These are phyloP conservation scores for Nemania abortiva DNA, from an alignment of 2,329 filamentous ascomycete genomes.

Conservation along the genomic window DNA sequence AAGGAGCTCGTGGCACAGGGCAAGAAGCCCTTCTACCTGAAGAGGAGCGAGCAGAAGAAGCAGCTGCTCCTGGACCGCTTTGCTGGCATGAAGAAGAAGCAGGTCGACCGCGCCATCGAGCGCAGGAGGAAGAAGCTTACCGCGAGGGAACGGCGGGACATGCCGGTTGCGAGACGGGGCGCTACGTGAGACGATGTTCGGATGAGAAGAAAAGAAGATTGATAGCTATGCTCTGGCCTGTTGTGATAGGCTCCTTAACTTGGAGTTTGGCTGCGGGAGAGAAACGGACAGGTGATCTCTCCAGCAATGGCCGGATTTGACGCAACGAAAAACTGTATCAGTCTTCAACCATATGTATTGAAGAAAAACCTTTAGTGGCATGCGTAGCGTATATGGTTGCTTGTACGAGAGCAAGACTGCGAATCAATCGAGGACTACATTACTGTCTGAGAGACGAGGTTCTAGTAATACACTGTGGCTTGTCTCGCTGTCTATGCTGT, in stretches of 20 bases:
- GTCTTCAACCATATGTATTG: background rate
- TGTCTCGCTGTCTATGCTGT: background rate
- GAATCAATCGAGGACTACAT: constrained; percentile 15
- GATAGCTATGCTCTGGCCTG: background rate
- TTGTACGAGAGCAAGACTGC: background rate
- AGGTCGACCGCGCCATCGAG: constrained; percentile 87
- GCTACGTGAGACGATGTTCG: constrained; percentile 9
- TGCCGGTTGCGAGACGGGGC: constrained; percentile 67
- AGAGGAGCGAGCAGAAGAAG: constrained; percentile 93
- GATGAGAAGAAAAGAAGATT: background rate
- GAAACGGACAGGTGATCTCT: no score
- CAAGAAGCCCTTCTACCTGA: constrained; percentile 93
- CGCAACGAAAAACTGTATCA: background rate
- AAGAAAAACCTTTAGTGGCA: background rate
- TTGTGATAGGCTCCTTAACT: background rate
- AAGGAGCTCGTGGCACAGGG: constrained; percentile 87
- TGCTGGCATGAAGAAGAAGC: constrained; percentile 83
- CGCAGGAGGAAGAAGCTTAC: constrained; percentile 90
- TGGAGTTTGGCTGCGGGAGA: background rate
- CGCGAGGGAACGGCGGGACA: constrained; percentile 83
- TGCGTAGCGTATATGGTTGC: background rate
- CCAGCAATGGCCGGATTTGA: background rate
- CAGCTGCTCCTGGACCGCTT: constrained; percentile 82
- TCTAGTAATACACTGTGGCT: constrained; percentile 10
- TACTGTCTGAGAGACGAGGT: constrained; percentile 20